A percentile compares a stretch with the other conserved stretches of the same genome.
Conservation (phyloP, 208 protist species). For the Porcisia deanei region DNA sequence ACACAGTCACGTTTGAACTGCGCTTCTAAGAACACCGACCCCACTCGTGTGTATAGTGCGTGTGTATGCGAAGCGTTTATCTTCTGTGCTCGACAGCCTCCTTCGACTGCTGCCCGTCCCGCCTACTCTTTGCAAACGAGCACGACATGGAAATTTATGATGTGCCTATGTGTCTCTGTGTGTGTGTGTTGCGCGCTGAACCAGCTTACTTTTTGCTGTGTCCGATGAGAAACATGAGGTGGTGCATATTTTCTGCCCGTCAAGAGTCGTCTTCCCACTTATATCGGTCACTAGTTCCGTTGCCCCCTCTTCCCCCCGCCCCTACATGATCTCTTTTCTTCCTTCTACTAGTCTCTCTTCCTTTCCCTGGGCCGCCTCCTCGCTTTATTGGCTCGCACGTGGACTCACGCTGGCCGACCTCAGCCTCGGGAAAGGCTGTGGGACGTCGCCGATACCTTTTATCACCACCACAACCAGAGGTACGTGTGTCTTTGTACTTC, state of each 20-base stretch:
- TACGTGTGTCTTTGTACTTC: not conserved
- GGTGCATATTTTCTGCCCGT: not conserved
- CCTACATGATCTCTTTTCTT: not conserved
- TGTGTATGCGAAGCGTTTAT: not conserved
- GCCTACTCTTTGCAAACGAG: not conserved
- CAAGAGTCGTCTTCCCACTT: not conserved
- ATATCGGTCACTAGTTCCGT: not conserved
- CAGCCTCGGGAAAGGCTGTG: not conserved
- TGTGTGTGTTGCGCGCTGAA: not conserved
- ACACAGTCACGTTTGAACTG: not conserved
- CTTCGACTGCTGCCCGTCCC: not conserved
- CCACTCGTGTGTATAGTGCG: not conserved
- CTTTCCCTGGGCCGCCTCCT: not conserved
- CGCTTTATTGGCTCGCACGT: not conserved
- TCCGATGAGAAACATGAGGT: not conserved
- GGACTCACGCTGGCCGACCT: conserved; percentile 11
- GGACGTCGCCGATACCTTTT: not conserved
- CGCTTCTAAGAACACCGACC: not conserved
- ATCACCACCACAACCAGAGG: not conserved
- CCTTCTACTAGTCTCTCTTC: not conserved
- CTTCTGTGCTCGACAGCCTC: not conserved
- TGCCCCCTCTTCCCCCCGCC: not conserved
- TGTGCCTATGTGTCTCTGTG: not conserved
- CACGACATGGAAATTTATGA: not conserved
- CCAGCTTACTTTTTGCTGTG: not conserved